Percentiles rank a stretch among this genome's conserved stretches.
phyloP scores from a whole-genome alignment of 805 yeast species.

The Starmera caribaea region DNA sequence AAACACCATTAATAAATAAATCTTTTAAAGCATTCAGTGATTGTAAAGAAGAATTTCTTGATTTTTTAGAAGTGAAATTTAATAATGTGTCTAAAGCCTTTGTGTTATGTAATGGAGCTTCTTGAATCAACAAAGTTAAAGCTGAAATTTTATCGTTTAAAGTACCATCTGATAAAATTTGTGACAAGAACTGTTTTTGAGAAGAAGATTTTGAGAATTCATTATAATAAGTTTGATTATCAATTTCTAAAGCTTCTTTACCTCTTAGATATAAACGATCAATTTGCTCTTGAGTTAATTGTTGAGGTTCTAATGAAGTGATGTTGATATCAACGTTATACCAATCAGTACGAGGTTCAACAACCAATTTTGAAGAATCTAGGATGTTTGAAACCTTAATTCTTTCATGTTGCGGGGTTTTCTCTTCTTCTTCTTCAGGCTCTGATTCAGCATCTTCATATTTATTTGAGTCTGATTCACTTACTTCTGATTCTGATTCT shows the following conservation, averaged over 20 bases:
- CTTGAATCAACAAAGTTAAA: constrained; percentile 83
- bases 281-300: constrained; percentile 40
- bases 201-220: constrained; percentile 70
- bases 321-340: constrained; percentile 44
- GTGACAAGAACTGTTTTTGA: constrained; percentile 80
- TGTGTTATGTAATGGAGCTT: constrained; percentile 85
- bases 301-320: constrained; percentile 8
- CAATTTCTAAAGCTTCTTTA: constrained; percentile 51
- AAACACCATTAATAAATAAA: constrained; percentile 71
- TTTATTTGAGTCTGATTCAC: constrained; percentile 17
- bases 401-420: constrained; percentile 18
- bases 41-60: constrained; percentile 87
- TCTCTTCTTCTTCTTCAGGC: constrained; percentile 13
- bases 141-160: constrained; percentile 93
- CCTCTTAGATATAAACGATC: constrained; percentile 60
- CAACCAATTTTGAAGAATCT: constrained; percentile 40
- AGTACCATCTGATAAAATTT: constrained; percentile 87
- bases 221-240: constrained; percentile 60
- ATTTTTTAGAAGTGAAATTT: constrained; percentile 78
- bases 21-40: constrained; percentile 86
- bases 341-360: constrained; percentile 71
- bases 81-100: constrained; percentile 75
- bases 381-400: constrained; percentile 32
- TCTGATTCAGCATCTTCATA: constrained; percentile 16
- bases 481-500: constrained; percentile 20